Conservation (phyloP, 164 flowering plant genomes). For the Annona cherimola region DNA sequence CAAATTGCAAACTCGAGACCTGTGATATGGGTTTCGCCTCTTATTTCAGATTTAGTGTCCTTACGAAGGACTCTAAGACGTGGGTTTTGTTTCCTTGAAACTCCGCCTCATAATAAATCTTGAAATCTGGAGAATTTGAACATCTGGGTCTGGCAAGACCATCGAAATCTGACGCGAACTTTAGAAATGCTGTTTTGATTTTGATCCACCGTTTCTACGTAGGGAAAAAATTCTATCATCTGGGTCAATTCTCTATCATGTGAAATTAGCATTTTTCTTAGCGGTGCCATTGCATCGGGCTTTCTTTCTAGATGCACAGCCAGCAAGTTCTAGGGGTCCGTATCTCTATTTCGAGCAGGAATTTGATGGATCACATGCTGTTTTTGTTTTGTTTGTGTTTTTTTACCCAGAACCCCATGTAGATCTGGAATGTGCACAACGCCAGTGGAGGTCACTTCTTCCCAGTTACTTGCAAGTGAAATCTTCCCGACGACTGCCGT, state of each 20-base stretch:
- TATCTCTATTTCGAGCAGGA: too few relatives aligned
- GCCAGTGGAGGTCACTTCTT: constrained; percentile 74
- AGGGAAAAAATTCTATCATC: too few relatives aligned
- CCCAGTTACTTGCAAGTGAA: constrained; percentile 78
- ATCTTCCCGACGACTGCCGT: constrained; percentile 62
- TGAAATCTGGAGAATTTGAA: background rate
- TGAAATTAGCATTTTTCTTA: too few relatives aligned
- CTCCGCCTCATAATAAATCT: background rate
- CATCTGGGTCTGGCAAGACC: background rate
- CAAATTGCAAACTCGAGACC: background rate
- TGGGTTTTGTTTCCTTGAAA: background rate
- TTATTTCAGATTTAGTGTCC: background rate
- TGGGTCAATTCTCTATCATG: too few relatives aligned
- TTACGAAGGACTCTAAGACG: background rate
- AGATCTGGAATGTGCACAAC: constrained; percentile 70
- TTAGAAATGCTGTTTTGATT: too few relatives aligned
- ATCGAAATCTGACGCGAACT: too few relatives aligned
- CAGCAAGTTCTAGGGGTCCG: too few relatives aligned
- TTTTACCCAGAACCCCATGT: constrained; percentile 61
- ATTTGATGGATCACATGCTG: background rate
- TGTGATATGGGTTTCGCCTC: constrained; percentile 1
- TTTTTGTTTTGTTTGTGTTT: background rate
- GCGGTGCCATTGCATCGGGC: too few relatives aligned
- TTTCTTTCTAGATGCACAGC: too few relatives aligned
- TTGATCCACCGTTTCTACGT: too few relatives aligned